These are phyloP conservation scores for Chrysanthemum lavandulifolium DNA, from an alignment of 129 eudicot species.

Conservation along the genomic window DNA sequence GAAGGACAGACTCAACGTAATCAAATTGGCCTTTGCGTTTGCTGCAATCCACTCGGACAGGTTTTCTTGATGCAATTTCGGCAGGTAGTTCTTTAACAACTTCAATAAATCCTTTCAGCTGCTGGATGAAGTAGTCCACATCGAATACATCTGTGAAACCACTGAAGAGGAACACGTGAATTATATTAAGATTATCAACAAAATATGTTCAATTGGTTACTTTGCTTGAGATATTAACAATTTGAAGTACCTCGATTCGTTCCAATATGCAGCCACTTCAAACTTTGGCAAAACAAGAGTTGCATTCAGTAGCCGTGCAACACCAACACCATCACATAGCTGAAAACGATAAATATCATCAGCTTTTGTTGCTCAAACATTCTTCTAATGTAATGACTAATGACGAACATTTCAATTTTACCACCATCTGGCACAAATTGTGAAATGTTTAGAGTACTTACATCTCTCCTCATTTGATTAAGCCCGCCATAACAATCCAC, in stretches of 20 bases:
- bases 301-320: slow-evolving; percentile 90
- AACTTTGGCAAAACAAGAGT: slow-evolving; percentile 95
- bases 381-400: too few species aligned
- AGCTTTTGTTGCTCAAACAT: slow-evolving; percentile 5
- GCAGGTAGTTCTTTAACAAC: slow-evolving; percentile 83
- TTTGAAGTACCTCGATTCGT: slow-evolving; percentile 73
- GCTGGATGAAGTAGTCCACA: slow-evolving; percentile 85
- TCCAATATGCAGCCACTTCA: slow-evolving; percentile 99
- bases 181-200: slow-evolving; percentile 5
- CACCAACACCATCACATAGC: slow-evolving; percentile 97
- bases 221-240: background rate
- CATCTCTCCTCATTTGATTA: slow-evolving; percentile 99
- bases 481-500: slow-evolving; percentile 99
- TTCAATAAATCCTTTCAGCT: slow-evolving; percentile 64
- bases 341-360: slow-evolving; percentile 35
- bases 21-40: slow-evolving; percentile 98
- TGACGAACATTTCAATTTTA: too few species aligned
- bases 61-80: slow-evolving; percentile 75
- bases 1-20: slow-evolving; percentile 83
- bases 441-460: slow-evolving; percentile 52
- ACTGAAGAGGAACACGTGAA: slow-evolving; percentile 46
- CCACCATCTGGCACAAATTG: too few species aligned
- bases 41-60: slow-evolving; percentile 84
- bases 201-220: background rate
- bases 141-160: slow-evolving; percentile 94